Evolutionary conservation across 2,329 filamentous ascomycete genomes (phyloP), one percentile per base, ranked within the genome.

Genomic region (Leptodontidium sp.): DNA sequence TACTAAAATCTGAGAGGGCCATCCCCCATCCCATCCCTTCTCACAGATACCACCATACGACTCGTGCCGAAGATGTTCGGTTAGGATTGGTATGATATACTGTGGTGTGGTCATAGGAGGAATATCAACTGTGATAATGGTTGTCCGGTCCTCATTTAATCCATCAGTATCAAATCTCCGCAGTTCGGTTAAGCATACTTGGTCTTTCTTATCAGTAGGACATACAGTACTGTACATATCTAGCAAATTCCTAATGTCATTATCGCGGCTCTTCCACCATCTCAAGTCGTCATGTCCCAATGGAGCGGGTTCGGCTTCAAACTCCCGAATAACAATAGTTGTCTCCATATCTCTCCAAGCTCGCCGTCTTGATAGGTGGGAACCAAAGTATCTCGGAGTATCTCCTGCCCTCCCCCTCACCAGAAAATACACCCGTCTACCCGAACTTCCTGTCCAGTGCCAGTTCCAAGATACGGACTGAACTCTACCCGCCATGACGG

Each of bases 381-480:
- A 57, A 59, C 32, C 4, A 35, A 43, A 15, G 55, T 45, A 59
- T 59, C 55, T 59, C 55, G 55, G 21, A 59, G 55, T 59, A 59
- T 24, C 55, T 59, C 5, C 9, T n/a, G n/a, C 35, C 35, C 55
- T 43, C 11, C 9, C 35, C 35, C 35, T 43, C 55, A 59, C n/a
- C 55, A 59, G n/a, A 59, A 59, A n/a, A 14, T 59, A 59, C 55
- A 11, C 14, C 55, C 35, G 55, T 21, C 11, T 59, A 59, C 55
- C 55, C 55, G 55, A 59, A 35, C n/a, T 40, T 49, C 47, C 7
- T 21, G 4, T 21, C n/a, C 47, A 49, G 17, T 21, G 1, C 21
- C 21, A 21, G 21, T 21, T 21, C 21, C 1, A 21, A 21, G 21
- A 21, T 21, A 1, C 21, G 21, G 21, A 21, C 21, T 21, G 21